Base-by-base conservation (phyloP, 139 green algal species). In the Chlamydomonas sp. region DNA sequence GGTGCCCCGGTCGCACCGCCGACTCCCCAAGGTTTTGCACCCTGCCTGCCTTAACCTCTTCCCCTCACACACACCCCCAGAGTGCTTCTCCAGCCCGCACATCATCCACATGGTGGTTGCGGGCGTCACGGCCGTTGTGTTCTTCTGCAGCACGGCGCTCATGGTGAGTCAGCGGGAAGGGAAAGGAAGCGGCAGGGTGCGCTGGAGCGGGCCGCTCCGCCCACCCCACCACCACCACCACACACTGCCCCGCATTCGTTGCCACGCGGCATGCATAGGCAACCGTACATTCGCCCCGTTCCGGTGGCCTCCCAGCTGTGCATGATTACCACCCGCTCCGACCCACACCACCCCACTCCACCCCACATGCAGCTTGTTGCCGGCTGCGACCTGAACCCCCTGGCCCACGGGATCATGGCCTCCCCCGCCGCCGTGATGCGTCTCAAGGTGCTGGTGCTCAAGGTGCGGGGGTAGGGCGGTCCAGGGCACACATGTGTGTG, bases 21-120 rank as follows among this genome's bases (percentile, higher is more conserved):
- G 10, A 71, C 66, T 18, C 66, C 12, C 66, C 10, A 18, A 18
- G 66, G 12, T 14, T 14, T 14, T 10, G 66, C 66, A 80, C 75
- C 61, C 18, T 58, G 3, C 61, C 61, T 60, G 61, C 8, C 60
- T 5, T 61, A 18, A 5, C 61, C 61, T 18, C 12, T 9, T 17
- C 60, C 61, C 79, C 17, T 5, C 3, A 14, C 5, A 12, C 14
- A 6, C 49, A 6, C 69, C 17, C 69, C 71, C 81, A 90, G 86
- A 83, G 10, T 90, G 86, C 61, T 4, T 80, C 14, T 17, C 18
- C 12, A 63, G 63, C 2, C 8, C 0, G 2, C 81, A 84, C 63
- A 1, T 87, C 0, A 82, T 82, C 58, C 72, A 84, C 57, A 69
- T 90, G 63, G 58, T 61, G 12, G 79, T 90, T 63, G 79, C 49